A percentile compares a stretch with the other conserved stretches of the same genome.
These are phyloP conservation scores for Calamus simplicifolius DNA, from an alignment of 176 grass and related monocot species.

Conservation along the genomic window DNA sequence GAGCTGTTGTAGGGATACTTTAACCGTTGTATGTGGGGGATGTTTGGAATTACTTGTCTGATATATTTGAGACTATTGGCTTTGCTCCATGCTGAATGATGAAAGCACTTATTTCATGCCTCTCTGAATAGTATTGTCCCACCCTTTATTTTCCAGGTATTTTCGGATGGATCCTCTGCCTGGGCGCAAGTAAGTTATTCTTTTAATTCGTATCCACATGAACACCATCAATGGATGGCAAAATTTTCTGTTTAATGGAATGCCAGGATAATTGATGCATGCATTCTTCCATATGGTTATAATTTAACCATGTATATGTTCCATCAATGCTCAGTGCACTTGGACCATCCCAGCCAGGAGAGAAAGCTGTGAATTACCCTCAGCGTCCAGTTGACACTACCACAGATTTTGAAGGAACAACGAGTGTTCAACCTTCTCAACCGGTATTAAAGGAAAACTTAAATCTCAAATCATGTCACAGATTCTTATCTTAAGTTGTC, in stretches of 20 bases:
- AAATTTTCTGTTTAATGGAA: too few relatives aligned
- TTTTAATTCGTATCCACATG: not conserved
- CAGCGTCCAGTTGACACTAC: conserved; percentile 85
- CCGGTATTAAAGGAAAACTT: conserved; percentile 34
- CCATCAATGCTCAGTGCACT: conserved; percentile 62
- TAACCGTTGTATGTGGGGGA: too few relatives aligned
- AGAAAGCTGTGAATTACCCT: conserved; percentile 75
- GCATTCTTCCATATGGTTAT: too few relatives aligned
- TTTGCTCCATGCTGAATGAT: too few relatives aligned
- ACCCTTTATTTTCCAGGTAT: conserved; percentile 47
- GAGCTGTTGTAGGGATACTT: too few relatives aligned
- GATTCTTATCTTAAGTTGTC: too few relatives aligned
- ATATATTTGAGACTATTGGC: too few relatives aligned
- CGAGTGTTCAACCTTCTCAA: conserved; percentile 84
- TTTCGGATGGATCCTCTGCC: conserved; percentile 93
- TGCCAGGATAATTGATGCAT: too few relatives aligned
- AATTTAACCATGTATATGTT: conserved; percentile 2
- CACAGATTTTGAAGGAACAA: conserved; percentile 96
- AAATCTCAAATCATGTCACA: not conserved
- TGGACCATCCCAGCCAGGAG: conserved; percentile 66
- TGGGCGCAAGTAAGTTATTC: conserved; percentile 84
- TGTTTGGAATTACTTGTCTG: too few relatives aligned
- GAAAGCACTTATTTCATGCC: too few relatives aligned
- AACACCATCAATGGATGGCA: not conserved
- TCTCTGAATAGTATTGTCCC: not conserved